phyloP scores from a whole-genome alignment of 2,329 filamentous ascomycete genomes.

The Hypoxylon sp. region DNA sequence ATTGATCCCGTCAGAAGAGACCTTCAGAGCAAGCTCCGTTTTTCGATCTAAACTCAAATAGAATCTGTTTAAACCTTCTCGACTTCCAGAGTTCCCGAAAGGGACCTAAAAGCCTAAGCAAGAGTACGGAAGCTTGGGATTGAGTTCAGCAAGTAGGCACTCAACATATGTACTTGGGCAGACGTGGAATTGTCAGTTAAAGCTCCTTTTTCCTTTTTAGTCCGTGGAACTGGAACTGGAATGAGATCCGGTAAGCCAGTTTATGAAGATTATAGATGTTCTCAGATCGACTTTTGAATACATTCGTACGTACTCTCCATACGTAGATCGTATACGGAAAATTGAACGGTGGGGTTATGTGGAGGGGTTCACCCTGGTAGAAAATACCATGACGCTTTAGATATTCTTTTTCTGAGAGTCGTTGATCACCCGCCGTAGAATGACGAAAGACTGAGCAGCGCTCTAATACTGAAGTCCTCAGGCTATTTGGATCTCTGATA shows the following conservation, averaged over 20 bases:
- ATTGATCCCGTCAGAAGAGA: not conserved
- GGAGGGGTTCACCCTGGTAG: constrained; percentile 10
- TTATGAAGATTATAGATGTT: constrained; percentile 20
- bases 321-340: constrained; percentile 20
- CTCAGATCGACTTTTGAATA: constrained; percentile 2
- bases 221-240: not conserved
- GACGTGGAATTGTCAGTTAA: not conserved
- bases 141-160: constrained; percentile 17
- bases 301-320: constrained; percentile 18
- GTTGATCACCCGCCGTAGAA: constrained; percentile 13
- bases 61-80: constrained; percentile 23
- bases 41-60: constrained; percentile 11
- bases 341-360: constrained; percentile 29
- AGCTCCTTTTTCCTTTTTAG: not conserved
- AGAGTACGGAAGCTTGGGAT: constrained; percentile 27
- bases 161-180: not conserved
- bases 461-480: constrained; percentile 1
- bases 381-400: constrained; percentile 27
- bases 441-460: constrained; percentile 16
- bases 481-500: constrained; percentile 2
- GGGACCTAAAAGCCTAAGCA: constrained; percentile 27
- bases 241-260: not conserved
- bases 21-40: not conserved
- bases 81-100: constrained; percentile 30
- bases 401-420: constrained; percentile 10